Percentiles rank a stretch among this genome's conserved stretches.
These are phyloP conservation scores for Lachancea dasiensis DNA, from an alignment of 805 yeast genomes.

Conservation along the genomic window DNA sequence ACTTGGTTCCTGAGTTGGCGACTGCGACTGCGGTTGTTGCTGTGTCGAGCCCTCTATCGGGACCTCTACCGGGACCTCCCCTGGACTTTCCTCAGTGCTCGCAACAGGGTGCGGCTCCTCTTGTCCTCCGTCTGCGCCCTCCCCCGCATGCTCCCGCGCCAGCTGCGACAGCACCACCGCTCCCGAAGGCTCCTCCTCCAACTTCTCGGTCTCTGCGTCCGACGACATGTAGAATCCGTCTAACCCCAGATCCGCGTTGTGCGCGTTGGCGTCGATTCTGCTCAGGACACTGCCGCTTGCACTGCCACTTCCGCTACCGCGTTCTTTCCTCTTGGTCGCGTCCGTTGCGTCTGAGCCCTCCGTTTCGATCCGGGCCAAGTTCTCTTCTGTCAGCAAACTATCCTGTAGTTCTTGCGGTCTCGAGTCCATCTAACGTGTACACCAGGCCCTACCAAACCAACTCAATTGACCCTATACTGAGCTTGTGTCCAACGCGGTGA, in stretches of 20 bases:
- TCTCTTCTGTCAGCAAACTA: constrained; percentile 8
- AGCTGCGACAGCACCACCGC: constrained; percentile 5
- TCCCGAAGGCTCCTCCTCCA: constrained; percentile 43
- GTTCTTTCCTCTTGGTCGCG: no score
- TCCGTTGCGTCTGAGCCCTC: no score
- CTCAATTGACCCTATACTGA: no score
- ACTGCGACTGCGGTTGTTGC: background rate
- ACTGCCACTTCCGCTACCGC: constrained; percentile 4
- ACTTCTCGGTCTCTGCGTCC: constrained; percentile 88
- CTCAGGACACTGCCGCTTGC: constrained; percentile 19
- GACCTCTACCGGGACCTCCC: no score
- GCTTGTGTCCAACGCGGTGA: no score
- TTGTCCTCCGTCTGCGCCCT: background rate
- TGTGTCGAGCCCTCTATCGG: no score
- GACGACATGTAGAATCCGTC: constrained; percentile 38
- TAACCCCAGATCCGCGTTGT: constrained; percentile 38
- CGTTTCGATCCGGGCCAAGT: constrained; percentile 7
- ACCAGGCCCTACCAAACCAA: background rate
- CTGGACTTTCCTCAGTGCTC: background rate
- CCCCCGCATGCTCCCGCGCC: background rate
- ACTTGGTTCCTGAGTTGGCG: background rate
- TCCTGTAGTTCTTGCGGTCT: constrained; percentile 1
- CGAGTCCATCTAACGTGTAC: constrained; percentile 1
- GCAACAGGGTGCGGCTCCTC: background rate
- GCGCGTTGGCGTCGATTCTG: constrained; percentile 19